Evolutionary conservation across 352 stramenopile species (phyloP).

Genomic region (Heterotrichella gracilis): DNA sequence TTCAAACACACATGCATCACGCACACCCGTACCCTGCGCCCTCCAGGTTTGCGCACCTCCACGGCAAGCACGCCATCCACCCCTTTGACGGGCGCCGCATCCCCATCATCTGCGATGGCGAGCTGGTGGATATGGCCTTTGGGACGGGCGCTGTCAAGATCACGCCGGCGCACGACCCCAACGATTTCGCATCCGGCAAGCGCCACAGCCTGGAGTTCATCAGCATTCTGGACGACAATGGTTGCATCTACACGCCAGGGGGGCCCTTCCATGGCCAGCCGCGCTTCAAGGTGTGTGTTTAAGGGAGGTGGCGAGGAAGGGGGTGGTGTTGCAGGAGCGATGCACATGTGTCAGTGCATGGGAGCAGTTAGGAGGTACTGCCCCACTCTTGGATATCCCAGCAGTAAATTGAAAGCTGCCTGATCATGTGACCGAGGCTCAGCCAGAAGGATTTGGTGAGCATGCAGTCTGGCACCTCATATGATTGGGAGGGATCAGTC

Average conservation of each 20-base stretch:
- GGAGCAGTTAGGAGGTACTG: too few species aligned
- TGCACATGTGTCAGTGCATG: too few species aligned
- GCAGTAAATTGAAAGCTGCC: too few species aligned
- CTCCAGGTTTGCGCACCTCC: slow-evolving; percentile 70
- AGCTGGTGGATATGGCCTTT: slow-evolving; percentile 86
- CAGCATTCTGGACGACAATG: slow-evolving; percentile 64
- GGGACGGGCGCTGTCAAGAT: slow-evolving; percentile 78
- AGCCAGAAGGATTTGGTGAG: too few species aligned
- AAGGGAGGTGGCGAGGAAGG: slow-evolving; percentile 30
- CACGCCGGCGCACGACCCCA: slow-evolving; percentile 91
- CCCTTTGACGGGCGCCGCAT: slow-evolving; percentile 67
- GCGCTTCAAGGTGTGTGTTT: slow-evolving; percentile 55
- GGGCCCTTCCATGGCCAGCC: slow-evolving; percentile 56
- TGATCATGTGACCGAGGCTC: too few species aligned
- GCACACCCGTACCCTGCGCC: too few species aligned
- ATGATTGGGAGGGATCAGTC: too few species aligned
- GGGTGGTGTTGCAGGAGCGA: slow-evolving; percentile 27
- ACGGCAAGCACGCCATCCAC: slow-evolving; percentile 69
- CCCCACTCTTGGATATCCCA: too few species aligned
- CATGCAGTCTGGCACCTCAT: too few species aligned
- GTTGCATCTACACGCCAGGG: slow-evolving; percentile 65
- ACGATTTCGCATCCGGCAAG: slow-evolving; percentile 91
- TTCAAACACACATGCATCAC: too few species aligned
- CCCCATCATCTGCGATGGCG: slow-evolving; percentile 65
- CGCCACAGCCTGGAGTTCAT: slow-evolving; percentile 41